A percentile compares a stretch with the other conserved stretches of the same genome.
These are phyloP conservation scores for Aspergillus latus DNA, from an alignment of 2,329 filamentous ascomycete species.

Conservation along the genomic window DNA sequence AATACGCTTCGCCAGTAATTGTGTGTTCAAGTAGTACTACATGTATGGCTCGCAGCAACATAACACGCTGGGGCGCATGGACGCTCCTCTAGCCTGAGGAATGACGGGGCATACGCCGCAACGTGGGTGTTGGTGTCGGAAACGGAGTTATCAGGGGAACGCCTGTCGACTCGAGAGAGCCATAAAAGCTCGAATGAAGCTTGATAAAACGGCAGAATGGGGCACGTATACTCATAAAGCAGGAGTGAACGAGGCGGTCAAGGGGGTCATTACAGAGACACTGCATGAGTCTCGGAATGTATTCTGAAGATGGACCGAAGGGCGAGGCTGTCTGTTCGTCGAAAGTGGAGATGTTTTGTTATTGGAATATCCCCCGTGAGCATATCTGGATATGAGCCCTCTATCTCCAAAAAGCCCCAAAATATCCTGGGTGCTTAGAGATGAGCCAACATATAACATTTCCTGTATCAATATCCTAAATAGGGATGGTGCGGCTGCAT, in stretches of 20 bases:
- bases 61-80: background rate
- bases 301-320: background rate
- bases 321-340: background rate
- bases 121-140: background rate
- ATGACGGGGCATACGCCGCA: background rate
- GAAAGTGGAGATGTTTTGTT: background rate
- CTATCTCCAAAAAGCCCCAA: no score
- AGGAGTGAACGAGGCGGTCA: background rate
- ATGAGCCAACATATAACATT: no score
- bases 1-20: constrained; percentile 15
- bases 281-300: background rate
- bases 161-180: background rate
- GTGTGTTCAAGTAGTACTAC: constrained; percentile 24
- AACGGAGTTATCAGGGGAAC: background rate
- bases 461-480: no score
- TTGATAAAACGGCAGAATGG: background rate
- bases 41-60: constrained; percentile 25
- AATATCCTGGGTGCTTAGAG: no score
- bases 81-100: constrained; percentile 15
- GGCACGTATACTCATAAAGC: no score
- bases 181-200: background rate
- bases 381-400: no score
- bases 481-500: no score
- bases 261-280: background rate
- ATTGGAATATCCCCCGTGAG: no score